A percentile compares a stretch with the other conserved stretches of the same genome.
Conservation (phyloP, 2,329 filamentous ascomycete genomes). For the Trichoderma simmonsii region DNA sequence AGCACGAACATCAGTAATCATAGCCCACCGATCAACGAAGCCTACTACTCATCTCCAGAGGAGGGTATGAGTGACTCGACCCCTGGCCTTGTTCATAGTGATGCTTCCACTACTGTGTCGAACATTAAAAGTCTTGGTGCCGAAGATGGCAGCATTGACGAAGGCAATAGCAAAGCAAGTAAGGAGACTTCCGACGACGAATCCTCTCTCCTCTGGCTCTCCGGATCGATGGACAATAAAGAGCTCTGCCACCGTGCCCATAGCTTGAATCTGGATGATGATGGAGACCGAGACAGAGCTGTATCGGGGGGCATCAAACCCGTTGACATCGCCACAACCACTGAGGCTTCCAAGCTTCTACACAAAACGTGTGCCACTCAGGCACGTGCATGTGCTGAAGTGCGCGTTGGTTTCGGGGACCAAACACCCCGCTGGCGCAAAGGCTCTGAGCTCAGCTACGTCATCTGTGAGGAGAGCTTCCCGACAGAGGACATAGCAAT, state of each 20-base stretch:
- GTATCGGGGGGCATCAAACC: background rate
- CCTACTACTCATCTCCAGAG: background rate
- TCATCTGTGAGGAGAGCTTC: background rate
- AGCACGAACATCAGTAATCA: background rate
- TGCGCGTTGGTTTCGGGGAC: background rate
- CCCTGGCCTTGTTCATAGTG: background rate
- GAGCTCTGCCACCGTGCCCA: background rate
- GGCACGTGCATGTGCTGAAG: background rate
- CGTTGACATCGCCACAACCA: background rate
- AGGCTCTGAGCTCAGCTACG: background rate
- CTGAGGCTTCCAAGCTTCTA: background rate
- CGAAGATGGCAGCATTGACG: background rate
- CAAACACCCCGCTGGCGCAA: background rate
- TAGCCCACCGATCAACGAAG: background rate
- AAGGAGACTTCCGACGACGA: background rate
- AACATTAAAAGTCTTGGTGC: background rate
- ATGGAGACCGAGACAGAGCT: too few relatives aligned
- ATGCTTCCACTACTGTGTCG: background rate
- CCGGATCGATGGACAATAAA: fast-evolving
- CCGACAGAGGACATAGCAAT: background rate
- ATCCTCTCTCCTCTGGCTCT: background rate
- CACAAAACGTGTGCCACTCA: background rate
- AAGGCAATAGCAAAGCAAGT: background rate
- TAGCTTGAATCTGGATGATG: too few relatives aligned
- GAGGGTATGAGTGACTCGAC: background rate